These are phyloP conservation scores for Hypoxylon intermedium DNA, from an alignment of 495 filamentous ascomycete genomes.

Conservation along the genomic window DNA sequence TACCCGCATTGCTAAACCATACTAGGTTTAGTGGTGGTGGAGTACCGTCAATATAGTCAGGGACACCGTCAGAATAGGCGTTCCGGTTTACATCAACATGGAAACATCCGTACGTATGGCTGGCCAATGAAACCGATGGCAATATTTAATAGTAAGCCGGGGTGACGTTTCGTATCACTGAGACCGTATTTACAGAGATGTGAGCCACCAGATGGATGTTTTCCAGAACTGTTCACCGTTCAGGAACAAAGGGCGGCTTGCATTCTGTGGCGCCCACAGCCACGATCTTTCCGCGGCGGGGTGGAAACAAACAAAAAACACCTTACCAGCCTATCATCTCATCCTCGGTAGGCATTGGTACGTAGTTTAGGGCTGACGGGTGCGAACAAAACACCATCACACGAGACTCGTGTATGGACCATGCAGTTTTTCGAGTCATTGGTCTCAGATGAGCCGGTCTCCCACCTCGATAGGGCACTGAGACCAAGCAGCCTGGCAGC, in stretches of 20 bases:
- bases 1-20: too few relatives aligned
- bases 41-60: too few relatives aligned
- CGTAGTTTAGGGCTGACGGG: slow-evolving; percentile 26
- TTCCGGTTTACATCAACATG: too few relatives aligned
- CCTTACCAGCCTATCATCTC: too few relatives aligned
- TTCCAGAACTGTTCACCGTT: slow-evolving; percentile 27
- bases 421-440: slow-evolving; percentile 9
- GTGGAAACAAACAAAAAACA: too few relatives aligned
- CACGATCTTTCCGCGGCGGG: slow-evolving; percentile 10
- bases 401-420: slow-evolving; percentile 3
- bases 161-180: slow-evolving; percentile 11
- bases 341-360: slow-evolving; percentile 4
- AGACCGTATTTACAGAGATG: slow-evolving; percentile 12
- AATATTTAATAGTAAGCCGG: slow-evolving; percentile 7
- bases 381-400: not conserved
- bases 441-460: slow-evolving; percentile 7
- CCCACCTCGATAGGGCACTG: slow-evolving; percentile 5
- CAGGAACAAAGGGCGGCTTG: not conserved
- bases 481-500: slow-evolving; percentile 1
- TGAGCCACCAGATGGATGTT: slow-evolving; percentile 11
- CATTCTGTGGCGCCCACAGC: slow-evolving; percentile 19
- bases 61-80: too few relatives aligned
- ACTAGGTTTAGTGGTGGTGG: too few relatives aligned
- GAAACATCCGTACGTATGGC: slow-evolving; percentile 8
- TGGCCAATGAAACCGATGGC: not conserved